These are phyloP conservation scores for Detonula confervacea DNA, from an alignment of 352 stramenopile species.

Conservation along the genomic window DNA sequence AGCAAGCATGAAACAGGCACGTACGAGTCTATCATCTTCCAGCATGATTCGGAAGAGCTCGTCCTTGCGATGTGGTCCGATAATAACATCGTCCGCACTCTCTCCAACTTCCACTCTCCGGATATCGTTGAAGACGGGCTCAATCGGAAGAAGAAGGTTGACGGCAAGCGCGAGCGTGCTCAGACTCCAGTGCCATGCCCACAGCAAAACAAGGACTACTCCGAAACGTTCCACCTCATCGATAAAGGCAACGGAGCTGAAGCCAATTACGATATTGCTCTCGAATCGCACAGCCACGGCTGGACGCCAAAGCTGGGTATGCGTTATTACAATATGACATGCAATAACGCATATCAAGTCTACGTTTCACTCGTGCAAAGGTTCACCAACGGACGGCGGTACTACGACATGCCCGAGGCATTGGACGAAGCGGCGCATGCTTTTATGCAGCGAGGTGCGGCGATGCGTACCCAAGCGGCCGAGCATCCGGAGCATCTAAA, in stretches of 20 bases:
- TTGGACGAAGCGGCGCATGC: background rate
- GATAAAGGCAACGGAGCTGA: constrained; percentile 33
- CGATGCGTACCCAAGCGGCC: background rate
- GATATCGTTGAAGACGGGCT: background rate
- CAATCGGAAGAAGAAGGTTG: background rate
- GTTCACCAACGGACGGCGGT: no score
- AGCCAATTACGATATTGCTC: constrained; percentile 13
- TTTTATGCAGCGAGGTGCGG: background rate
- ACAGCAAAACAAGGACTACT: constrained; percentile 29
- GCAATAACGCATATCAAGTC: constrained; percentile 1
- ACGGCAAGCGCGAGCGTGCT: constrained; percentile 9
- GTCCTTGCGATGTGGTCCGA: constrained; percentile 6
- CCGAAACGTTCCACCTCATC: constrained; percentile 31
- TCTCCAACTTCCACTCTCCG: constrained; percentile 25
- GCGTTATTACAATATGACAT: constrained; percentile 14
- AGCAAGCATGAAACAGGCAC: background rate
- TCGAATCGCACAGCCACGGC: constrained; percentile 14
- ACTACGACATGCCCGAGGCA: background rate
- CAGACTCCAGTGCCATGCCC: constrained; percentile 14
- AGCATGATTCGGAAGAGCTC: constrained; percentile 25
- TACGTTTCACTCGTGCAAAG: no score
- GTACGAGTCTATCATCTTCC: constrained; percentile 3
- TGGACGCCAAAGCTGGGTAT: constrained; percentile 25
- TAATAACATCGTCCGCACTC: constrained; percentile 22
- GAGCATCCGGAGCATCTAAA: background rate